A percentile compares a stretch with the other conserved stretches of the same genome.
These are phyloP conservation scores for Mortierella alpina DNA, from an alignment of 192 early-diverging fungal species.

Conservation along the genomic window DNA sequence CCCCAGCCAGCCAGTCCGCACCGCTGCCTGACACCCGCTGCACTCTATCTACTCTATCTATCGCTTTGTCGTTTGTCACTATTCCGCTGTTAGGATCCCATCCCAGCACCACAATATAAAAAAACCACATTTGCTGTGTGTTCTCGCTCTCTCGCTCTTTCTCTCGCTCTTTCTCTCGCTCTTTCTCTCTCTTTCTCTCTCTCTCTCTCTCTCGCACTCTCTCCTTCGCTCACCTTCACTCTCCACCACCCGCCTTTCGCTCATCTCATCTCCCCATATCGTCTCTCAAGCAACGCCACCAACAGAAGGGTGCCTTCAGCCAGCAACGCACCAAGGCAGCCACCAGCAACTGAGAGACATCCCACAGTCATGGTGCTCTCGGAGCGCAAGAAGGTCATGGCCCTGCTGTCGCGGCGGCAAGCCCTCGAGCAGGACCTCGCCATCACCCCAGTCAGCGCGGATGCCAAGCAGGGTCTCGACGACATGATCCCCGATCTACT, in stretches of 20 bases:
- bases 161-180: not conserved
- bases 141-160: not conserved
- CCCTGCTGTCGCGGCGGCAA: constrained; percentile 11
- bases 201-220: not conserved
- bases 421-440: constrained; percentile 19
- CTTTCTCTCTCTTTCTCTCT: not conserved
- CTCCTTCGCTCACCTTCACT: not conserved
- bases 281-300: not conserved
- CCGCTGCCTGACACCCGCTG: too few species aligned
- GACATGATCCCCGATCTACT: constrained; percentile 1
- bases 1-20: too few species aligned
- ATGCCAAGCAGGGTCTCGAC: constrained; percentile 8
- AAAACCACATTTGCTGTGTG: too few species aligned
- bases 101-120: too few species aligned
- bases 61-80: too few species aligned
- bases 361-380: constrained; percentile 13
- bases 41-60: too few species aligned
- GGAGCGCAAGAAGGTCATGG: constrained; percentile 37
- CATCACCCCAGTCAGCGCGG: not conserved
- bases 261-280: not conserved
- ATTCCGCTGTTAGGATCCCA: too few species aligned
- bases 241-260: not conserved
- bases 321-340: not conserved
- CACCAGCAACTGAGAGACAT: not conserved
- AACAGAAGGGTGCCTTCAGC: not conserved